Percentiles rank a stretch among this genome's conserved stretches.
Evolutionary conservation across 225 moss, liverwort and hornwort species (phyloP).

Genomic region (Antitrichia curtipendula): DNA sequence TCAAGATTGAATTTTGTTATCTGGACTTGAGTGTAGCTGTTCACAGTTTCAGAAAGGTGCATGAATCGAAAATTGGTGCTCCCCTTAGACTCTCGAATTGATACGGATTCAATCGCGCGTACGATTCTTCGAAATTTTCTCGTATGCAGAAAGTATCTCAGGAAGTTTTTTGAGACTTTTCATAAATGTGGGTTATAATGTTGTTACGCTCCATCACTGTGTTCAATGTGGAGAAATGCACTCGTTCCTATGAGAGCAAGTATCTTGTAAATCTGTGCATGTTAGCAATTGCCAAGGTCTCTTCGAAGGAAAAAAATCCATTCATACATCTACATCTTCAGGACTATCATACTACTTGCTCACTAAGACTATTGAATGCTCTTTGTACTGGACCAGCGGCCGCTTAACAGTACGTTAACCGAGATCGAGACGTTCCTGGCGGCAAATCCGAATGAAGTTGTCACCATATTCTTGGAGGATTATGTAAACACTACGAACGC

Average conservation of each 20-base stretch:
- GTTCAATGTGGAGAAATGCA: not conserved
- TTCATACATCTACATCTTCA: not conserved
- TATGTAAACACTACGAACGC: slow-evolving; percentile 65
- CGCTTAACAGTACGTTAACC: slow-evolving; percentile 48
- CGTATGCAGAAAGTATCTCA: not conserved
- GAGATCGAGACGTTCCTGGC: slow-evolving; percentile 58
- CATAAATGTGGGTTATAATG: not conserved
- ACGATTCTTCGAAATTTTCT: not conserved
- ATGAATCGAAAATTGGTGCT: not conserved
- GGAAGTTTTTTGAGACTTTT: not conserved
- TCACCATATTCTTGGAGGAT: slow-evolving; percentile 86
- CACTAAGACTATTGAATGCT: not conserved
- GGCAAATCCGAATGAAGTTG: slow-evolving; percentile 75
- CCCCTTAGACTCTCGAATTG: not conserved
- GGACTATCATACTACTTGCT: not conserved
- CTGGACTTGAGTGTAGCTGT: not conserved
- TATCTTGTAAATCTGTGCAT: not conserved
- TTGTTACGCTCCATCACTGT: not conserved
- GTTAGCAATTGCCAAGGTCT: not conserved
- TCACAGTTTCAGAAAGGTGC: not conserved
- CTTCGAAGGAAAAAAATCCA: too few species aligned
- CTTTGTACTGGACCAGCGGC: slow-evolving; percentile 38
- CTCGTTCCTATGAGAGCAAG: not conserved
- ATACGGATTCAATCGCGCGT: not conserved
- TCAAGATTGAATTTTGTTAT: not conserved